Evolutionary conservation across 148 eudicot species (phyloP).

Genomic region (Rheum nobile): DNA sequence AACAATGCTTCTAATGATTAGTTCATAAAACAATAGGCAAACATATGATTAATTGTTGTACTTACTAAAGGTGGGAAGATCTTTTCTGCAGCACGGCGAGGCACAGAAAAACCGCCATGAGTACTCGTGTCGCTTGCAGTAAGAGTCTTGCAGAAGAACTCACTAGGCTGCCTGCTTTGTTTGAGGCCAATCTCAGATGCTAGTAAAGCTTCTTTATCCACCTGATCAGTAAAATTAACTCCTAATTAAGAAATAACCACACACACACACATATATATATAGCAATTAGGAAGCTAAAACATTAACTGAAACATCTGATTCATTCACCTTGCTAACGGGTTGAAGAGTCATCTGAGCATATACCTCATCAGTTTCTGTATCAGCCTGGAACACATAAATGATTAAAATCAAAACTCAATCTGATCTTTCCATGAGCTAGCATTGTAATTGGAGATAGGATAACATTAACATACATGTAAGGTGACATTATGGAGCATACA

Average conservation of each 20-base stretch:
- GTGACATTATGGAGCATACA: slow-evolving; percentile 92
- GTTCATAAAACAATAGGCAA: background rate
- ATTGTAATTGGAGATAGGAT: too few relatives aligned
- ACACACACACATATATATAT: background rate
- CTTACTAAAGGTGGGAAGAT: slow-evolving; percentile 87
- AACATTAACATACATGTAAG: slow-evolving; percentile 49
- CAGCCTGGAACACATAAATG: slow-evolving; percentile 42
- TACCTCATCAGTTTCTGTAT: slow-evolving; percentile 91
- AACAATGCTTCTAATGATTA: background rate
- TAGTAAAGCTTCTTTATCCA: slow-evolving; percentile 89
- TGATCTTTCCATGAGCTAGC: background rate
- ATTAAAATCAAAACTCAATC: background rate
- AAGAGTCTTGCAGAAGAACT: slow-evolving; percentile 97
- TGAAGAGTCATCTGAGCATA: slow-evolving; percentile 99
- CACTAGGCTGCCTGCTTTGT: slow-evolving; percentile 82
- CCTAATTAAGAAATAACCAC: too few relatives aligned
- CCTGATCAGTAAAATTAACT: slow-evolving; percentile 34
- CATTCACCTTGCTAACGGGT: slow-evolving; percentile 74
- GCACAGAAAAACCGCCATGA: slow-evolving; percentile 97
- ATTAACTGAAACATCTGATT: background rate
- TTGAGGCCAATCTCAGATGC: slow-evolving; percentile 89
- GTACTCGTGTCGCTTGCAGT: slow-evolving; percentile 99
- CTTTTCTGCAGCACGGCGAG: slow-evolving; percentile 98
- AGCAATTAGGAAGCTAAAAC: background rate
- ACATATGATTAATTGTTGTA: slow-evolving; percentile 9